Base-by-base conservation (phyloP, 2,329 filamentous ascomycete genomes). In the Arthrobotrys iridis region DNA sequence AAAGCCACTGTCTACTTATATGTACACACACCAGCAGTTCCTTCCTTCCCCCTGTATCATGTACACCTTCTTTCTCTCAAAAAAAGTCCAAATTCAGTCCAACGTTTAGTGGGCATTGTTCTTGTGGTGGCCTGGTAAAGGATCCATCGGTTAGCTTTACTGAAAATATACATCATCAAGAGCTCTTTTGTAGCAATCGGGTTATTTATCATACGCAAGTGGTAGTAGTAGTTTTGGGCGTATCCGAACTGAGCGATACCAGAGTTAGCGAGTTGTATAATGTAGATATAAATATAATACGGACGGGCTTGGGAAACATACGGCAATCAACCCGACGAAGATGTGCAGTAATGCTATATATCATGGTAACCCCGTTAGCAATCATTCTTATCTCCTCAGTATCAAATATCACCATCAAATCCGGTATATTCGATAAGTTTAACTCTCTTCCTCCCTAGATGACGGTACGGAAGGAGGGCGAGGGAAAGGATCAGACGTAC, bases 181-280 rank as follows among this genome's bases (percentile, higher is more conserved):
- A 20, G 11, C n/a, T n/a, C n/a, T 37, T 37, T 6, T 37, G 24
- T 55, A 30, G 33, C 4, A 11, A 30, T 50, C 11, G 1, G 18
- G 11, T 24, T 48, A 22, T 20, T n/a, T 37, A 24, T 8, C 18
- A 85, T 90, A 99, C 95, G 93, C 82, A 99, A 88, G 86, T 99
- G 96, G 92, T 96, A 98, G 89, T 99, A 98, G 90, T 99, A 99
- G 87, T 97, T 93, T 86, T 98, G 93, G 81, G 91, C 91, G 85
- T 99, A 99, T 81, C 95, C 94, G 80, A 98, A 83, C 78, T 79
- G 26, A 45, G 52, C 20, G 22, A 57, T 7, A 15, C 33, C 48
- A 50, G 45, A 10, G 63, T 64, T 28, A 62, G 37, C 67, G 24
- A 45, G 15, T 43, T 22, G 11, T 65, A 15, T 20, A 22, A 67